Conservation (phyloP, 805 yeast species). For the Metschnikowia colocasiae region DNA sequence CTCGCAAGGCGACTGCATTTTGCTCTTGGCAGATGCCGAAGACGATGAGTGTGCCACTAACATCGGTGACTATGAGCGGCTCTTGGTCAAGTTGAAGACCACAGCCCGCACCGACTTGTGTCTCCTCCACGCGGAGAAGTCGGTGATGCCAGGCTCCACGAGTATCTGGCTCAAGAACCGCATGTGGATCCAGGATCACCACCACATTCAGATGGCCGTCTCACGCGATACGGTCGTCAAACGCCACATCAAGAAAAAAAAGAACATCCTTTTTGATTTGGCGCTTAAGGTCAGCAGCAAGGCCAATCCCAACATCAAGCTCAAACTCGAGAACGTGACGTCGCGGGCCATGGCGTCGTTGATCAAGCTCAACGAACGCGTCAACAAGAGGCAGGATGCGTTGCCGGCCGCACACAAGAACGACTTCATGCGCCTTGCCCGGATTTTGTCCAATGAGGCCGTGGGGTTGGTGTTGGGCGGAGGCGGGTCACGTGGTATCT, state of each 20-base stretch:
- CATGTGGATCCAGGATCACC: constrained; percentile 90
- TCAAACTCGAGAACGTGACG: constrained; percentile 31
- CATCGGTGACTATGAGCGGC: constrained; percentile 81
- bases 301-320: constrained; percentile 33
- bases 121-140: constrained; percentile 76
- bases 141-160: constrained; percentile 82
- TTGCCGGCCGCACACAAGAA: constrained; percentile 32
- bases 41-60: constrained; percentile 54
- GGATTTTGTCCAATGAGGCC: constrained; percentile 87
- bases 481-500: constrained; percentile 94
- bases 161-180: constrained; percentile 79
- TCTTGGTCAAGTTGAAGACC: constrained; percentile 69
- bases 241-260: constrained; percentile 16
- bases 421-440: constrained; percentile 85
- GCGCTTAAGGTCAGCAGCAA: constrained; percentile 33
- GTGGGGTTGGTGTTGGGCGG: constrained; percentile 95
- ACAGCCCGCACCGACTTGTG: constrained; percentile 87
- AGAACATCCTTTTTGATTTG: constrained; percentile 30
- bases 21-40: constrained; percentile 80
- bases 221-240: constrained; percentile 20
- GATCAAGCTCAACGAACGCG: constrained; percentile 23
- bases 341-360: constrained; percentile 28
- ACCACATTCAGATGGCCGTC: constrained; percentile 74
- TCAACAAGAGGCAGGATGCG: constrained; percentile 18
- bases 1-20: constrained; percentile 92